Base-by-base conservation (phyloP, 495 filamentous ascomycete genomes). In the Aspergillus nanangensis region DNA sequence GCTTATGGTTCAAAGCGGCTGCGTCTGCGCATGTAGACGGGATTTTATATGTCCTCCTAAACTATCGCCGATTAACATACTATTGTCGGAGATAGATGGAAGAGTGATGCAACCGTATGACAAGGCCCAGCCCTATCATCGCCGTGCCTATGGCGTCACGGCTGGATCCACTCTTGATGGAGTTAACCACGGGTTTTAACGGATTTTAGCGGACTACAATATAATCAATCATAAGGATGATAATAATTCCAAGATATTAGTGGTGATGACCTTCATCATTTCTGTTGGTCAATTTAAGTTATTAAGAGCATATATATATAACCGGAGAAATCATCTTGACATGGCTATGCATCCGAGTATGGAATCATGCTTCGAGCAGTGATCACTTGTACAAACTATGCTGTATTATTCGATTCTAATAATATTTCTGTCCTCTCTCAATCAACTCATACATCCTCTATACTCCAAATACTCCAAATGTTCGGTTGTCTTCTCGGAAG, bases 401-500 rank as follows among this genome's bases (percentile, higher is more conserved):
- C 2, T 32, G 29, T 10, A 32, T 1, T 7, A 19, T 38, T 4
- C 4, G 4, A 18, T 4, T 5, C 36, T 15, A 20, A 21, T 5
- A 20, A 9, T 18, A 31, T 29, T 42, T 15, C 3, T 32, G n/a
- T 3, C n/a, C n/a, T n/a, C n/a, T n/a, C n/a, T n/a, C n/a, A n/a
- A n/a, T n/a, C 35, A 37, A 17, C 23, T 23, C 8, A 13, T 49
- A n/a, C n/a, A n/a, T n/a, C n/a, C n/a, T 18, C 53, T 63, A 69
- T 41, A 50, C 51, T 20, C 56, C 39, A 27, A 50, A 57, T 17
- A n/a, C n/a, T n/a, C 57, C 52, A 38, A 76, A 69, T 35, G 57
- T 51, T 42, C 70, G 53, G 67, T 97, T 98, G 67, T 98, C 93
- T 50, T 83, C 73, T 53, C 81, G 82, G 62, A 97, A 98, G 4